Evolutionary conservation across 2,329 filamentous ascomycete species (phyloP).

Genomic region (Calonectria leucothoes): DNA sequence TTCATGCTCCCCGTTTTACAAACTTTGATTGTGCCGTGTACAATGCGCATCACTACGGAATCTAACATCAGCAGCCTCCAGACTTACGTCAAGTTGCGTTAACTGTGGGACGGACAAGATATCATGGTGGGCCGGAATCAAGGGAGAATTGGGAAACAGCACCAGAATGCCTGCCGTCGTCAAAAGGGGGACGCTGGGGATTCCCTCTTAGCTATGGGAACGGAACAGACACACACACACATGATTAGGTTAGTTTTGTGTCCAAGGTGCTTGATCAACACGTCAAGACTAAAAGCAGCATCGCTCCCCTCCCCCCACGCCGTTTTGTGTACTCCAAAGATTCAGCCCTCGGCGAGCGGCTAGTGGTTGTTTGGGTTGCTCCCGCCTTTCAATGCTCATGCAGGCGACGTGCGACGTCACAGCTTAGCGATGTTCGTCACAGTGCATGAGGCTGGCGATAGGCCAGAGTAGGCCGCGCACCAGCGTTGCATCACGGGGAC

Average conservation of each 20-base stretch:
- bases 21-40: not conserved
- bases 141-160: not conserved
- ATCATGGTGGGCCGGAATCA: not conserved
- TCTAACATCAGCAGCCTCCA: not conserved
- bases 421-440: conserved; percentile 13
- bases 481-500: conserved; percentile 17
- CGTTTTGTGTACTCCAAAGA: not conserved
- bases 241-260: not conserved
- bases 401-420: conserved; percentile 28
- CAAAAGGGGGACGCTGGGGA: not conserved
- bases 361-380: not conserved
- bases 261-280: not conserved
- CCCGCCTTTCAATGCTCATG: conserved; percentile 4
- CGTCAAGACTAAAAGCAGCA: not conserved
- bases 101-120: not conserved
- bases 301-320: not conserved
- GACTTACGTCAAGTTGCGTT: not conserved
- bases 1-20: not conserved
- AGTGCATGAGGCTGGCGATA: conserved; percentile 14
- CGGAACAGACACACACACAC: no score
- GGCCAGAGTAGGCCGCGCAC: not conserved
- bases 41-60: not conserved
- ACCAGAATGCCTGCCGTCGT: not conserved
- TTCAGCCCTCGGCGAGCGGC: not conserved
- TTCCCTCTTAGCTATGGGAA: not conserved